Evolutionary conservation across 2,329 filamentous ascomycete species (phyloP).

Genomic region (Colletotrichum noveboracense): DNA sequence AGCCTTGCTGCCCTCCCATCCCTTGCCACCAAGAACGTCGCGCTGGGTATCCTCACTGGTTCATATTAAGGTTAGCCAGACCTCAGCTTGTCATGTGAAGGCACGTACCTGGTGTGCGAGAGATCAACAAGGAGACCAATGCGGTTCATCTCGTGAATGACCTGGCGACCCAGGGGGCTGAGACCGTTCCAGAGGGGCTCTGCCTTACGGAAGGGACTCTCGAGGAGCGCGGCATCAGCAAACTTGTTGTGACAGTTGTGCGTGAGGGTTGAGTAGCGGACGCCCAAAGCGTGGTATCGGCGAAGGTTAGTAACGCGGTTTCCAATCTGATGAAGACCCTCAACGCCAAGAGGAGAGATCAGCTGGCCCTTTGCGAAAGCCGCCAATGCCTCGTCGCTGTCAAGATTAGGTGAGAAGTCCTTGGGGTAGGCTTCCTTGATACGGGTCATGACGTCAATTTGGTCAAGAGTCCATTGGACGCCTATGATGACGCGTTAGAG

Average conservation of each 20-base stretch:
- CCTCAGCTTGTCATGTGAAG: background rate
- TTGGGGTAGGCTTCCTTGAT: constrained; percentile 68
- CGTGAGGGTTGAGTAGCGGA: constrained; percentile 86
- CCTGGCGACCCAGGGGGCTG: constrained; percentile 68
- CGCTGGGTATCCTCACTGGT: constrained; percentile 79
- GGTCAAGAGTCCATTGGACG: constrained; percentile 72
- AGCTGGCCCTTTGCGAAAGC: constrained; percentile 68
- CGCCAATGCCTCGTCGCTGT: constrained; percentile 64
- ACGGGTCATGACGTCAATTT: constrained; percentile 75
- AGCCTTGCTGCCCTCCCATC: constrained; percentile 76
- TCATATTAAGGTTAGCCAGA: background rate
- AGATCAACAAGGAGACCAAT: constrained; percentile 95
- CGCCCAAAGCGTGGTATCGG: constrained; percentile 77
- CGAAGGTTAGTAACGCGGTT: constrained; percentile 81
- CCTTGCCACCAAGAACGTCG: constrained; percentile 73
- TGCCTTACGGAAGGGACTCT: constrained; percentile 55
- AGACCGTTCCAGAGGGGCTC: constrained; percentile 74
- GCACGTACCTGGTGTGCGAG: constrained; percentile 63
- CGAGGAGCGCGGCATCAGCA: constrained; percentile 79
- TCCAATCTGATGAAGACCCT: constrained; percentile 92
- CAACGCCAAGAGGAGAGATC: constrained; percentile 80
- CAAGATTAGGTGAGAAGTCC: constrained; percentile 69
- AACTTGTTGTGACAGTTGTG: constrained; percentile 94
- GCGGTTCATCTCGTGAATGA: constrained; percentile 91
- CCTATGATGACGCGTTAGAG: constrained; percentile 37